Conservation (phyloP, 2,329 filamentous ascomycete genomes). For the Stagonosporopsis vannaccii region DNA sequence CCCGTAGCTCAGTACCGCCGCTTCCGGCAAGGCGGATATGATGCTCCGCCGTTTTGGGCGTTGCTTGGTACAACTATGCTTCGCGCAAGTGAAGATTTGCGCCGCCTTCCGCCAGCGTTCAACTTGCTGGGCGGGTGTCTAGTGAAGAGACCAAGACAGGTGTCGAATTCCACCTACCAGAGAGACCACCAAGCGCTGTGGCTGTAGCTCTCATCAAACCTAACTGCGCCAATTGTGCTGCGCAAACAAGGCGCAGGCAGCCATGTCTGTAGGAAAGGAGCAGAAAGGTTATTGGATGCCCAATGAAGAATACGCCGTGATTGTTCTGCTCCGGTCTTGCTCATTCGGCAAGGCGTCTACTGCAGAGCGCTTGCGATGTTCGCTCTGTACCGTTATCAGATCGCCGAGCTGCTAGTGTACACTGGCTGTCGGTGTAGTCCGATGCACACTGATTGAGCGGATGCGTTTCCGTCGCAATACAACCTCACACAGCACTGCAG, state of each 20-base stretch:
- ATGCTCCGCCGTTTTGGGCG: slow-evolving; percentile 12
- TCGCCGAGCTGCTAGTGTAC: not conserved
- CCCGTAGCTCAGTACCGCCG: slow-evolving; percentile 6
- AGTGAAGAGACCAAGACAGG: not conserved
- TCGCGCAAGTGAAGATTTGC: not conserved
- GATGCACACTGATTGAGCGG: not conserved
- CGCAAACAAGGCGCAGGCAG: not conserved
- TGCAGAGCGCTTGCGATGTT: not conserved
- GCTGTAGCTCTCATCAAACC: not conserved
- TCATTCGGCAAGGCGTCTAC: slow-evolving; percentile 1
- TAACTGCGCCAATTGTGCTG: not conserved
- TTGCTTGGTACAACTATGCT: slow-evolving; percentile 6
- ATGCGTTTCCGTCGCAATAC: slow-evolving; percentile 4
- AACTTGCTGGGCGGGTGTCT: not conserved
- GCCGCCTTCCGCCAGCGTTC: not conserved
- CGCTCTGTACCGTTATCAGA: not conserved
- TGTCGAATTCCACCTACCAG: slow-evolving; percentile 3
- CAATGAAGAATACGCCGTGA: not conserved
- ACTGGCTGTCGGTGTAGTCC: not conserved
- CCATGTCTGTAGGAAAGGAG: not conserved
- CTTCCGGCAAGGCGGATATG: slow-evolving; percentile 8
- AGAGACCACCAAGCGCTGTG: slow-evolving; percentile 5
- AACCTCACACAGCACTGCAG: not conserved
- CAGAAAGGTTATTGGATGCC: not conserved
- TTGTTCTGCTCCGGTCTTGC: not conserved